Conservation (phyloP, 2,329 filamentous ascomycete species). For the Scytalidium sp. region DNA sequence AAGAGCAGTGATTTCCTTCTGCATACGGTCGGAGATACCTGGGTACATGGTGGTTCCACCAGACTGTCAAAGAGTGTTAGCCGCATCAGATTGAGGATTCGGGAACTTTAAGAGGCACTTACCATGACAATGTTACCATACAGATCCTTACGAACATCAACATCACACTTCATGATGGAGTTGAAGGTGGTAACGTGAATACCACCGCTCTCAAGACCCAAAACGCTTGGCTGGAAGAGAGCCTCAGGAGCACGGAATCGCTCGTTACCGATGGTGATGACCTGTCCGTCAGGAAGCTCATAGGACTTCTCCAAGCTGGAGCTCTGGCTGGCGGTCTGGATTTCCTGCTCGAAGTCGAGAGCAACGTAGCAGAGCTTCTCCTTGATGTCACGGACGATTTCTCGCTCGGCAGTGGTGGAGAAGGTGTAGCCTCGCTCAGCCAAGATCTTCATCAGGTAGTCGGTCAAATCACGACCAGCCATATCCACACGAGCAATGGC, state of each 20-base stretch:
- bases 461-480: constrained; percentile 99
- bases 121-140: constrained; percentile 99
- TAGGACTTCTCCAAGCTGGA: constrained; percentile 99
- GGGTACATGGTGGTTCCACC: constrained; percentile 99
- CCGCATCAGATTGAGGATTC: background rate
- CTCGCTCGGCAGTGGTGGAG: constrained; percentile 99
- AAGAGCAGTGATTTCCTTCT: constrained; percentile 99
- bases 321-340: constrained; percentile 98
- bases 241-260: constrained; percentile 99
- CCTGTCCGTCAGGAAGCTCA: constrained; percentile 97
- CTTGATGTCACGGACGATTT: constrained; percentile 99
- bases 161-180: constrained; percentile 99
- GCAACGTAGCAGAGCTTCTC: constrained; percentile 99
- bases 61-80: constrained; percentile 58
- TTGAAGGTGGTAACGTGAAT: constrained; percentile 99
- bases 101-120: constrained; percentile 40
- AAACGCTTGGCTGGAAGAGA: constrained; percentile 97
- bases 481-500: constrained; percentile 99
- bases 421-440: constrained; percentile 99
- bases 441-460: constrained; percentile 99
- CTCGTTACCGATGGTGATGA: constrained; percentile 99
- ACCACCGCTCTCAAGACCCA: constrained; percentile 97
- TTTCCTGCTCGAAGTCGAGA: constrained; percentile 99
- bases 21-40: constrained; percentile 99
- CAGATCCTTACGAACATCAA: constrained; percentile 99